Evolutionary conservation across 306 rosid genomes (phyloP), one percentile per base, ranked within the genome.

Genomic region (Sicyos baderoa): DNA sequence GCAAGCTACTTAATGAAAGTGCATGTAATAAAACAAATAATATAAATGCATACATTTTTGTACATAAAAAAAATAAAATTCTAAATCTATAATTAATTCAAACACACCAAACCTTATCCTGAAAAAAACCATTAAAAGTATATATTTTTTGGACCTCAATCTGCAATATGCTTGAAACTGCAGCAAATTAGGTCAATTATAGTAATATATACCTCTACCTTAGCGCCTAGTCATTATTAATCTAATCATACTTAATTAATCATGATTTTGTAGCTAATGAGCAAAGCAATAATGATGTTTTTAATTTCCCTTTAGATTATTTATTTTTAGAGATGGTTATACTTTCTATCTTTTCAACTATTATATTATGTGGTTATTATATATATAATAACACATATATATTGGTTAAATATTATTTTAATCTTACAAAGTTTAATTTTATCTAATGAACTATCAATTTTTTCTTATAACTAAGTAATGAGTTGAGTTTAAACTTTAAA

Each of bases 161-260:
- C 68, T 61, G 49, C 68, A 25, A 32, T 32, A 60, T 53, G 57
- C 23, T 53, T 53, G 23, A 18, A 53, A 53, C 23, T 17, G 3
- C 57, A 53, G 23, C 66, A 60, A 60, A 60, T 60, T 32, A 60
- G 47, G 22, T 60, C 63, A 57, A 57, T 18, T 17, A 57, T 60
- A 25, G 35, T 60, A n/a, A 16, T 60, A 3, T 25, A 25, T 25
- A 25, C 16, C 35, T 14, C 66, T n/a, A 32, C 37, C 68, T 61
- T 32, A 8, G 16, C 14, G 42, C 9, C 11, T 32, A 60, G 19
- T 60, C 48, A 23, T 56, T 22, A 61, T 60, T 32, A 16, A 60
- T n/a, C 67, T 35, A 60, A 60, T 60, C 25, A 54, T 19, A 2
- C 13, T 54, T 54, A 17, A 54, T 19, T 17, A 54, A 54, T 50